Conservation (phyloP, 805 yeast genomes). For the Grigorovia transvaalensis region DNA sequence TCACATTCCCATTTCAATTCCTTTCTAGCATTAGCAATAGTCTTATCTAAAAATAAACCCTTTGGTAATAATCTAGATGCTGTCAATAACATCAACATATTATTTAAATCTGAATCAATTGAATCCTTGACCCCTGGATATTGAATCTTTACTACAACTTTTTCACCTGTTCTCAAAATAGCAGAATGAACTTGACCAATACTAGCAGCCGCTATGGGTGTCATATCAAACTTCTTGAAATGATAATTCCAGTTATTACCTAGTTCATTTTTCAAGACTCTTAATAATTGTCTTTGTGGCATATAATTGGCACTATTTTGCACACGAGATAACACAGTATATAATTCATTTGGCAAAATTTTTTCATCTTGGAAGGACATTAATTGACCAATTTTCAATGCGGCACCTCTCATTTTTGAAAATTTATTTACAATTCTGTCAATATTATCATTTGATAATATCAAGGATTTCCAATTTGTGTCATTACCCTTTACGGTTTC, state of each 20-base stretch:
- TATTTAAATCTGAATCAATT: constrained; percentile 89
- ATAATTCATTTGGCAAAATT: constrained; percentile 76
- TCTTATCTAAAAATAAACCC: constrained; percentile 83
- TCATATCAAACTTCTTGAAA: constrained; percentile 68
- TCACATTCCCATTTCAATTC: constrained; percentile 98
- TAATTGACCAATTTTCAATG: constrained; percentile 94
- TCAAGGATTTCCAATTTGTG: constrained; percentile 43
- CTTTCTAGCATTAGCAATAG: constrained; percentile 84
- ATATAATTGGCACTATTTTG: constrained; percentile 94
- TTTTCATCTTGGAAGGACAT: constrained; percentile 87
- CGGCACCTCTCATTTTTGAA: constrained; percentile 97
- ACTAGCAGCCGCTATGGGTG: constrained; percentile 94
- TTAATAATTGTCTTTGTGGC: constrained; percentile 85
- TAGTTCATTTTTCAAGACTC: constrained; percentile 59
- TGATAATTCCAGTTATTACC: constrained; percentile 68
- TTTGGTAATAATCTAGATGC: constrained; percentile 83
- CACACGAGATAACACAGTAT: constrained; percentile 67
- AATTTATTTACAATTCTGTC: constrained; percentile 82
- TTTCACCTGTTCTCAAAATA: constrained; percentile 49
- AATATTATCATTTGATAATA: constrained; percentile 73
- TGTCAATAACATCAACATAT: constrained; percentile 66
- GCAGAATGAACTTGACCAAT: constrained; percentile 96
- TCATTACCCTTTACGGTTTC: constrained; percentile 48
- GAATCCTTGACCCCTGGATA: constrained; percentile 94
- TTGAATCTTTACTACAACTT: constrained; percentile 90